These are phyloP conservation scores for Phytophthora europaea DNA, from an alignment of 352 stramenopile species.

Conservation along the genomic window DNA sequence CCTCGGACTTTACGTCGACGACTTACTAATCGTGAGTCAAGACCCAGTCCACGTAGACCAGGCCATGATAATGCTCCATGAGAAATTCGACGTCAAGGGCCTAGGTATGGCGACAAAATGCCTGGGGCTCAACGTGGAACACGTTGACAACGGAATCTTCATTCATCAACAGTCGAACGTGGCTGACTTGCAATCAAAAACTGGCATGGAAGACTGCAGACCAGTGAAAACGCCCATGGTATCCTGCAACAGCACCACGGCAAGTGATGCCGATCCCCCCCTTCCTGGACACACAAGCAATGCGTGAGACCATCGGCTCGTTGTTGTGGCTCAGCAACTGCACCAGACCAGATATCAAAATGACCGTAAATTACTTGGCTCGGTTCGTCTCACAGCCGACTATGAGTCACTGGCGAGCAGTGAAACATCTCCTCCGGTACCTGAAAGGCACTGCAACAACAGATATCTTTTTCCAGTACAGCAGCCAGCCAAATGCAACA, in stretches of 20 bases:
- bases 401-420: background rate
- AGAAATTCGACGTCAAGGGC: slow-evolving; percentile 5
- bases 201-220: background rate
- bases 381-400: background rate
- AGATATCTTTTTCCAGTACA: background rate
- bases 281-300: background rate
- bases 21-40: background rate
- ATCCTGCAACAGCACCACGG: no score
- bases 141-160: background rate
- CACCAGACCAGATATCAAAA: slow-evolving; percentile 1
- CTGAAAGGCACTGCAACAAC: background rate
- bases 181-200: background rate
- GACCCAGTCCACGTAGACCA: background rate
- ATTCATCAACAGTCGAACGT: slow-evolving; percentile 5
- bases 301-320: slow-evolving; percentile 2
- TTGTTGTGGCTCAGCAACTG: slow-evolving; percentile 8
- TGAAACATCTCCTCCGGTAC: slow-evolving; percentile 6
- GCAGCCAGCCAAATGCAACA: no score
- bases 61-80: background rate
- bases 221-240: background rate
- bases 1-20: background rate
- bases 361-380: slow-evolving; percentile 4
- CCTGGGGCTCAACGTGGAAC: background rate
- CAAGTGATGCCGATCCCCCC: no score
- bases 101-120: background rate